phyloP scores from a whole-genome alignment of 1,284 basidiomycete genomes.

The Cryptococcus sp. region DNA sequence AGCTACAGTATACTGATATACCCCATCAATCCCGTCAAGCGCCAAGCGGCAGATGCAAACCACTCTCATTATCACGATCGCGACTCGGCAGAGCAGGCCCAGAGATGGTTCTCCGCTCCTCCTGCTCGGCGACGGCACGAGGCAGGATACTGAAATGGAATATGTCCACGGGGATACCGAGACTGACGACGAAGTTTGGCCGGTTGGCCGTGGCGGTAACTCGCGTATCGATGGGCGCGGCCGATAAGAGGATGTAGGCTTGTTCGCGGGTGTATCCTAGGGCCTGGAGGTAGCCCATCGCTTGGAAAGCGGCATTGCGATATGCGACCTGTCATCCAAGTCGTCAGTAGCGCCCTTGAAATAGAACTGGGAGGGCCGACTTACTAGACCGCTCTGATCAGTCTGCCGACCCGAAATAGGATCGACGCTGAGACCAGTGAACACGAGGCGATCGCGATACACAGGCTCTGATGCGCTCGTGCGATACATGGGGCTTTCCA shows the following conservation, averaged over 20 bases:
- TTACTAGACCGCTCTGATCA: conserved; percentile 23
- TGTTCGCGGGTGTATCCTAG: conserved; percentile 60
- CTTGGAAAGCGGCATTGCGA: conserved; percentile 74
- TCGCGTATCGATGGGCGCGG: conserved; percentile 66
- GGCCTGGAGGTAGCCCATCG: conserved; percentile 66
- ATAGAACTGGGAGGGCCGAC: neutral
- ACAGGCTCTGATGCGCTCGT: conserved; percentile 26
- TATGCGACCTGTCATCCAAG: conserved; percentile 50
- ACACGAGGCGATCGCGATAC: conserved; percentile 32
- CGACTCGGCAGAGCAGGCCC: conserved; percentile 10
- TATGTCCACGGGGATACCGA: conserved; percentile 33
- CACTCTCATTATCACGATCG: no score
- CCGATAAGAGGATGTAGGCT: conserved; percentile 71
- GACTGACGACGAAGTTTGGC: conserved; percentile 33
- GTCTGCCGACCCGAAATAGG: conserved; percentile 24
- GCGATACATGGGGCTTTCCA: conserved; percentile 69
- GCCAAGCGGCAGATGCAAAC: no score
- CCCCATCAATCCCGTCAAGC: no score
- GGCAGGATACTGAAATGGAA: conserved; percentile 38
- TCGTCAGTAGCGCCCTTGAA: neutral
- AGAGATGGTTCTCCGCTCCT: conserved; percentile 2
- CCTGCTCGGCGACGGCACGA: neutral
- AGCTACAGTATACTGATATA: no score
- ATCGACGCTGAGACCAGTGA: conserved; percentile 27
- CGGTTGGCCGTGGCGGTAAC: conserved; percentile 35